Evolutionary conservation across 768 basidiomycete genomes (phyloP).

Genomic region (Termitomyces bulborhizus): DNA sequence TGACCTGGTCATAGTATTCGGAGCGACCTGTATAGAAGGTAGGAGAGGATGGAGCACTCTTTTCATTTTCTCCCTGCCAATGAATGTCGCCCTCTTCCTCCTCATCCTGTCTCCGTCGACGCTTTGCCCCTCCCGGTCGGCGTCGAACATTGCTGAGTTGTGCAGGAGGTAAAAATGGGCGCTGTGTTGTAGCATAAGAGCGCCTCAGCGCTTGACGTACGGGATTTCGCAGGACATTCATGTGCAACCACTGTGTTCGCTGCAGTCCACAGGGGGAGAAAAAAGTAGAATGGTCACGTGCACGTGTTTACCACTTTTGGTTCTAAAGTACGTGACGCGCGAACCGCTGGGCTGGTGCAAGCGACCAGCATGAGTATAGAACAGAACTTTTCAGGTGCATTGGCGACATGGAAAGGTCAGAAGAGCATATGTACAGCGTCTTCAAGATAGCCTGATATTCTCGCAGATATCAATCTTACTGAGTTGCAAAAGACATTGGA

Average conservation of each 20-base stretch:
- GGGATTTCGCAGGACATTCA: conserved; percentile 23
- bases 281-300: conserved; percentile 19
- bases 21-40: conserved; percentile 82
- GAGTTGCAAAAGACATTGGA: conserved; percentile 94
- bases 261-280: not conserved
- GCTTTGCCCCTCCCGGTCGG: conserved; percentile 8
- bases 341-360: not conserved
- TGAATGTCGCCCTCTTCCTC: conserved; percentile 10
- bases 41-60: conserved; percentile 52
- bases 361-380: conserved; percentile 31
- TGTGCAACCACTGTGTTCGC: conserved; percentile 5
- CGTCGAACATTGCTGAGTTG: conserved; percentile 18
- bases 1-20: conserved; percentile 67
- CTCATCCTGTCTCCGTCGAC: conserved; percentile 11
- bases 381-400: conserved; percentile 88
- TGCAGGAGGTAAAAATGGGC: conserved; percentile 29
- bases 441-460: not conserved
- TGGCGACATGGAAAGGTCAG: conserved; percentile 89
- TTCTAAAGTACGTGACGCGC: conserved; percentile 3
- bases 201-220: conserved; percentile 17
- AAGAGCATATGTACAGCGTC: not conserved
- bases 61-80: conserved; percentile 13
- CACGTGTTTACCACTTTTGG: conserved; percentile 10
- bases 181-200: conserved; percentile 15
- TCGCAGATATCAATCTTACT: conserved; percentile 74